A percentile compares a stretch with the other conserved stretches of the same genome.
Evolutionary conservation across 2,329 filamentous ascomycete species (phyloP).

Genomic region (Diaporthe sp.): DNA sequence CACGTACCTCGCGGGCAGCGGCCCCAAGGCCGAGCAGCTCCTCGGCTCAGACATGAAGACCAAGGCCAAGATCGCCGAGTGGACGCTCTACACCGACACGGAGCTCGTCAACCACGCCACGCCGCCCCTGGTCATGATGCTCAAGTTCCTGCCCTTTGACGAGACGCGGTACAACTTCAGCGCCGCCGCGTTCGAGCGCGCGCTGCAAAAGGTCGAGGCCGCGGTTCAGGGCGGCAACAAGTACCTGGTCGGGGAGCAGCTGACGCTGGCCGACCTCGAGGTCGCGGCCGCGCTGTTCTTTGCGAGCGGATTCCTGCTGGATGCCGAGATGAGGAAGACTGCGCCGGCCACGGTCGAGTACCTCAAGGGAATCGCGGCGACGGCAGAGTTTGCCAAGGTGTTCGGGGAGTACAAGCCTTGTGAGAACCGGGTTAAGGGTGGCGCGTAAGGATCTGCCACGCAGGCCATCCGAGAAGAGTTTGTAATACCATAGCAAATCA

Average conservation of each 20-base stretch:
- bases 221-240: slow-evolving; percentile 52
- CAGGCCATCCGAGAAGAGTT: neutral
- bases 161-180: slow-evolving; percentile 45
- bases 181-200: slow-evolving; percentile 47
- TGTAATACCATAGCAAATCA: neutral
- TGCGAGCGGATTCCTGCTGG: slow-evolving; percentile 48
- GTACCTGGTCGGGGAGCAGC: slow-evolving; percentile 54
- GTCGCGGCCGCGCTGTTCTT: slow-evolving; percentile 49
- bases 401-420: slow-evolving; percentile 52
- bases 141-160: slow-evolving; percentile 49
- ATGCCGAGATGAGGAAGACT: slow-evolving; percentile 53
- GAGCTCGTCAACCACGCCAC: slow-evolving; percentile 49
- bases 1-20: slow-evolving; percentile 61
- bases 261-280: slow-evolving; percentile 57
- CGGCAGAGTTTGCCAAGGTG: slow-evolving; percentile 51
- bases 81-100: slow-evolving; percentile 58
- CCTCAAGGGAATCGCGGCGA: slow-evolving; percentile 48
- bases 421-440: slow-evolving; percentile 46
- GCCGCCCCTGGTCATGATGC: slow-evolving; percentile 46
- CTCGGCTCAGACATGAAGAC: slow-evolving; percentile 58
- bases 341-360: slow-evolving; percentile 52
- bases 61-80: slow-evolving; percentile 59
- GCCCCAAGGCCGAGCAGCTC: slow-evolving; percentile 60
- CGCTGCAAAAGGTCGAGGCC: slow-evolving; percentile 50
- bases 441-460: neutral